phyloP scores from a whole-genome alignment of 2,329 filamentous ascomycete genomes.

The Pseudonectria foliicola region DNA sequence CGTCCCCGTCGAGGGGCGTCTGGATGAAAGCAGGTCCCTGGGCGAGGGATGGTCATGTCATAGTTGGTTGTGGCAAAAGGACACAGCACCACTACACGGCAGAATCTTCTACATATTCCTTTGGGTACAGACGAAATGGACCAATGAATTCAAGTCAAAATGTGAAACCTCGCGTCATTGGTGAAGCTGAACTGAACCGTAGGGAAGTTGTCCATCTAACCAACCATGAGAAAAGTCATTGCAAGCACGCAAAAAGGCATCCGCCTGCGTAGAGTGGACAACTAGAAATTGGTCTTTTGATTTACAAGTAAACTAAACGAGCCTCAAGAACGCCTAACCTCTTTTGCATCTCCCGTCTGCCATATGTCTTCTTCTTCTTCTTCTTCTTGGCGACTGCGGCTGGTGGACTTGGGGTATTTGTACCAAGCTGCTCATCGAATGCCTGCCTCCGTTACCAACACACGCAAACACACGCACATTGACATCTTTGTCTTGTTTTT shows the following conservation, averaged over 20 bases:
- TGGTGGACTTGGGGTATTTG: background rate
- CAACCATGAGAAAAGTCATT: too few species aligned
- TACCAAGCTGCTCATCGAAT: background rate
- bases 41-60: slow-evolving; percentile 7
- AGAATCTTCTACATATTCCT: slow-evolving; percentile 29
- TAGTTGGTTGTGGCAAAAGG: slow-evolving; percentile 9
- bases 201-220: too few species aligned
- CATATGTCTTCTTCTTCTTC: slow-evolving; percentile 1
- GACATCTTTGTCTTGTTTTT: background rate
- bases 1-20: slow-evolving; percentile 1
- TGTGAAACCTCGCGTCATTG: background rate
- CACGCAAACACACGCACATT: background rate
- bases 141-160: slow-evolving; percentile 19
- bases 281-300: slow-evolving; percentile 2
- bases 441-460: background rate
- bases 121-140: slow-evolving; percentile 31
- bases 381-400: slow-evolving; percentile 3
- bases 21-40: too few species aligned
- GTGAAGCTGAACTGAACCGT: too few species aligned
- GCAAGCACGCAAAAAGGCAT: too few species aligned
- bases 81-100: slow-evolving; percentile 14
- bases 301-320: slow-evolving; percentile 23
- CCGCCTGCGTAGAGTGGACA: too few species aligned
- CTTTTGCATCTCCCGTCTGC: slow-evolving; percentile 1
- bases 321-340: slow-evolving; percentile 11